Conservation (phyloP, 257 asterid genomes). For the Fraxinus americana region DNA sequence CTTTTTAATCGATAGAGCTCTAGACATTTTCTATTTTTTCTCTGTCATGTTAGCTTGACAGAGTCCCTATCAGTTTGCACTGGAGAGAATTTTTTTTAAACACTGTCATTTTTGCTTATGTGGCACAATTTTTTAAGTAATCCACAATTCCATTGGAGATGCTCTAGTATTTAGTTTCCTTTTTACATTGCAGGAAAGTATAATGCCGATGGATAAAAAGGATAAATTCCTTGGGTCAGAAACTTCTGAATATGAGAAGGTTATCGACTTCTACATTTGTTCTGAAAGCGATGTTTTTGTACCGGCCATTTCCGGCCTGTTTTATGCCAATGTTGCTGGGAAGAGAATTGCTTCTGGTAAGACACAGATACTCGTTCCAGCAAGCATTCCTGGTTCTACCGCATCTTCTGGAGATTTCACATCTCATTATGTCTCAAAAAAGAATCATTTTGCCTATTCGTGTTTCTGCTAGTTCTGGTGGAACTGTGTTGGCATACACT, state of each 20-base stretch:
- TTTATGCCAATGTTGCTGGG: slow-evolving; percentile 84
- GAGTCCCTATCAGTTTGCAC: too few species aligned
- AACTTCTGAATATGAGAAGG: slow-evolving; percentile 46
- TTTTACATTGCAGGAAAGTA: slow-evolving; percentile 59
- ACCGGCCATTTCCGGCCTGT: slow-evolving; percentile 80
- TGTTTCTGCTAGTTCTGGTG: slow-evolving; percentile 64
- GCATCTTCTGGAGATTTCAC: slow-evolving; percentile 57
- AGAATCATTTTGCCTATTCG: slow-evolving; percentile 80
- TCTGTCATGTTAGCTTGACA: too few species aligned
- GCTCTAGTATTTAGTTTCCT: slow-evolving; percentile 1
- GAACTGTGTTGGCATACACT: neutral
- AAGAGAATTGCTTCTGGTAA: slow-evolving; percentile 70
- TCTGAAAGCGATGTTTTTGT: slow-evolving; percentile 50
- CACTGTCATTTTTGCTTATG: too few species aligned
- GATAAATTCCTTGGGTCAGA: slow-evolving; percentile 47
- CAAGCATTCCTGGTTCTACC: slow-evolving; percentile 52
- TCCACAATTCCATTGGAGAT: neutral
- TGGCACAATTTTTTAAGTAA: neutral
- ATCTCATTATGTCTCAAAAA: slow-evolving; percentile 69
- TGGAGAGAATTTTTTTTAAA: too few species aligned
- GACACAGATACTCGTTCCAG: slow-evolving; percentile 78
- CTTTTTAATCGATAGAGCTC: too few species aligned
- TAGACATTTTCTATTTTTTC: too few species aligned
- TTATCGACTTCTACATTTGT: slow-evolving; percentile 48
- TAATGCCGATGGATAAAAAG: slow-evolving; percentile 59